A percentile compares a stretch with the other conserved stretches of the same genome.
Evolutionary conservation across 805 yeast species (phyloP).

Genomic region (Candida vartiovaarae): DNA sequence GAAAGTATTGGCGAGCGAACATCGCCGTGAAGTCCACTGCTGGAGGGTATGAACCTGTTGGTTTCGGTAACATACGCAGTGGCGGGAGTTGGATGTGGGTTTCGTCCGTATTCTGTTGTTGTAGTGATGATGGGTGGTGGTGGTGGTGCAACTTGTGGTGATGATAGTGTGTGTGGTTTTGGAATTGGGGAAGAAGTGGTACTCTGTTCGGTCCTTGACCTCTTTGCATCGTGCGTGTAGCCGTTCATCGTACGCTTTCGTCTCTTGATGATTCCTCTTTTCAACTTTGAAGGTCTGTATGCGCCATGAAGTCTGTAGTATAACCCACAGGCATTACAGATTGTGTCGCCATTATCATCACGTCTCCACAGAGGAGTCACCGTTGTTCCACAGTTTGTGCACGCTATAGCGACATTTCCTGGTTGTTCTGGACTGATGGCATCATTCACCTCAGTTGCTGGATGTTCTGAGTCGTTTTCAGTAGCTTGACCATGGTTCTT

Average conservation of each 20-base stretch:
- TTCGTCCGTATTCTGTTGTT: background rate
- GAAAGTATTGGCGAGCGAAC: slow-evolving; percentile 18
- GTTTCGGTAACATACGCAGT: slow-evolving; percentile 18
- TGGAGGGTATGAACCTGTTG: slow-evolving; percentile 22
- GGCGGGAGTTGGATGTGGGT: slow-evolving; percentile 18
- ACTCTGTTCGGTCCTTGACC: slow-evolving; percentile 2
- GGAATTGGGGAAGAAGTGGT: slow-evolving; percentile 2
- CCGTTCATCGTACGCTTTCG: slow-evolving; percentile 42
- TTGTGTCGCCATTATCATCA: slow-evolving; percentile 73
- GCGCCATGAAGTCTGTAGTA: slow-evolving; percentile 69
- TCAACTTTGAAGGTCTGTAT: slow-evolving; percentile 73
- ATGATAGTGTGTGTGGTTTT: background rate
- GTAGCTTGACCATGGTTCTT: background rate
- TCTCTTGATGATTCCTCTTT: slow-evolving; percentile 65
- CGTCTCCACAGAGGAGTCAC: slow-evolving; percentile 86
- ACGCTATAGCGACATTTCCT: slow-evolving; percentile 58
- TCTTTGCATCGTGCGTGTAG: slow-evolving; percentile 1
- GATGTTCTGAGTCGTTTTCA: too few species aligned
- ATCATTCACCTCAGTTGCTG: slow-evolving; percentile 8
- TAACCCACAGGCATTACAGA: slow-evolving; percentile 84
- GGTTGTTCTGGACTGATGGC: slow-evolving; percentile 22
- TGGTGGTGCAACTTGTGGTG: background rate
- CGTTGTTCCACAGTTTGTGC: slow-evolving; percentile 78
- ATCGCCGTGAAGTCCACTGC: slow-evolving; percentile 36
- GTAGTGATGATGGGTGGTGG: slow-evolving; percentile 9